Percentiles rank a stretch among this genome's conserved stretches.
phyloP scores from a whole-genome alignment of 805 yeast species.

The Candida endomychidarum region DNA sequence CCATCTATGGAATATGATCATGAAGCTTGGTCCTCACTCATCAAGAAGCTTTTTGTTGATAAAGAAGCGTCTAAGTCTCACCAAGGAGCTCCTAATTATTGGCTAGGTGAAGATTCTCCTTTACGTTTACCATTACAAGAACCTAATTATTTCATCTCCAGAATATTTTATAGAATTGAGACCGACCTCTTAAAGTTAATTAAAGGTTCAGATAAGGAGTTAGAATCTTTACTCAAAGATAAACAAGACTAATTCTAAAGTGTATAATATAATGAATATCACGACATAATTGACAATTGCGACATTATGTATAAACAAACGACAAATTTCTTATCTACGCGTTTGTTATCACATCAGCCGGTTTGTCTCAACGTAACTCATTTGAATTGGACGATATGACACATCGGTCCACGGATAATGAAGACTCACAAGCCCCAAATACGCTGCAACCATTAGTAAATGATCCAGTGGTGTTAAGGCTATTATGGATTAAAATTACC shows the following conservation, averaged over 20 bases:
- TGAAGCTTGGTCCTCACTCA: constrained; percentile 48
- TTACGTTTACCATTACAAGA: constrained; percentile 68
- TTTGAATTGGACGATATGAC: constrained; percentile 18
- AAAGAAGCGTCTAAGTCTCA: not conserved
- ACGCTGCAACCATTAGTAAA: not conserved
- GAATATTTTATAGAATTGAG: constrained; percentile 29
- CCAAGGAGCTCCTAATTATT: constrained; percentile 38
- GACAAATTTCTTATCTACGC: no score
- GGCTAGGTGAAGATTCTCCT: constrained; percentile 71
- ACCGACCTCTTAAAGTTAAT: constrained; percentile 18
- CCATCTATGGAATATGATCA: constrained; percentile 46
- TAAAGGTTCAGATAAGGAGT: constrained; percentile 10
- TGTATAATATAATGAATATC: not conserved
- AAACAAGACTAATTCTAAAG: constrained; percentile 1
- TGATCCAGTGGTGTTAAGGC: constrained; percentile 22
- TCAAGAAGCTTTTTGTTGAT: constrained; percentile 2
- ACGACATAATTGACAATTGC: no score
- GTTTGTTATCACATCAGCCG: constrained; percentile 5
- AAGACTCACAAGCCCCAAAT: not conserved
- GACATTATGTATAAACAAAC: no score
- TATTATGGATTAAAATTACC: constrained; percentile 13
- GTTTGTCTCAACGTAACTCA: constrained; percentile 8
- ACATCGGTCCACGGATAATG: constrained; percentile 7
- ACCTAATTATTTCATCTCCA: constrained; percentile 56
- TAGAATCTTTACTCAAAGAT: constrained; percentile 6